Base-by-base conservation (phyloP, 129 eudicot species). In the Apium graveolens region DNA sequence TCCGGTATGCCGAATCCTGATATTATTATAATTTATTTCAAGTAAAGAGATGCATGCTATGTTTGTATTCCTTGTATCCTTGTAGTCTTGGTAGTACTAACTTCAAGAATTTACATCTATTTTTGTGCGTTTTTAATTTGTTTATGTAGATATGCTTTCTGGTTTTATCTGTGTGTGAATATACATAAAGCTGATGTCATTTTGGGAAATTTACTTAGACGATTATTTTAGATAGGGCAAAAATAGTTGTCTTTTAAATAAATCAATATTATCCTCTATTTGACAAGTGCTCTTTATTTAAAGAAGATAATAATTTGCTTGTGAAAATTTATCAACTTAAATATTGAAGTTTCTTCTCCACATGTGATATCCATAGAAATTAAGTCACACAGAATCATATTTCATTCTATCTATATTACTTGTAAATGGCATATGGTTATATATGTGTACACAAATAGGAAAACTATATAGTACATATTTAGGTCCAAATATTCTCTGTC, bases 1-100 rank as follows among this genome's bases (percentile, higher is more conserved):
- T 70, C 97, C 97, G 80, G 97, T 96, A 89, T 48, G 77, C 48
- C 5, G 11, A 51, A 38, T 11, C 20, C 37, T 76, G n/a, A n/a
- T n/a, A n/a, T n/a, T n/a, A n/a, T n/a, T n/a, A n/a, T 70, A 35
- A 17, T 70, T 38, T 21, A 37, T 2, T 46, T 32, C 45, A 18
- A 37, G n/a, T 38, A 21, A 37, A 68, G 73, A 32, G 39, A 37
- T 37, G 44, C 32, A 41, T 24, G 18, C 34, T 71, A 37, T 29
- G 41, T 44, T 41, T 71, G 46, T 26, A 11, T 5, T 20, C 5
- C 26, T 12, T 5, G 24, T 49, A 6, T 20, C 39, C 31, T 41
- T 39, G 20, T 71, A n/a, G 9, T 71, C 39, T n/a, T 53, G 63
- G 27, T 21, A 38, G 75, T 71, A 35, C 74, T 70, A 38, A 38